Conservation (phyloP, 1,284 basidiomycete genomes). For the Phlebopus sp. region DNA sequence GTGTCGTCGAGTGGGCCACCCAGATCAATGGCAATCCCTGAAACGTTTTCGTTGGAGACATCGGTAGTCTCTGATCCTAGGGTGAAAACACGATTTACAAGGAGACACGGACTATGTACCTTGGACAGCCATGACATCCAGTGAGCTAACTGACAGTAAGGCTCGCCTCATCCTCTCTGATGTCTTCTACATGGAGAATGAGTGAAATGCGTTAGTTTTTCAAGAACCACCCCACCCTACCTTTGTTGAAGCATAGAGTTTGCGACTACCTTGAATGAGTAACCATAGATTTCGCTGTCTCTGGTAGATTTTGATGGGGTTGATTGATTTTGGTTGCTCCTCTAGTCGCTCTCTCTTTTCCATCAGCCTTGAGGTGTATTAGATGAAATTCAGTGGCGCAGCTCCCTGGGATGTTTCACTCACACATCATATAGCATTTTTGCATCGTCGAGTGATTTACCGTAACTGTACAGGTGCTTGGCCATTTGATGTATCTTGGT, state of each 20-base stretch:
- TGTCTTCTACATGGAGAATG: neutral
- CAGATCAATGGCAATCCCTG: neutral
- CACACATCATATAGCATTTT: neutral
- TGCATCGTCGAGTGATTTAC: no score
- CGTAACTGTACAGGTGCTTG: neutral
- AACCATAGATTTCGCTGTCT: no score
- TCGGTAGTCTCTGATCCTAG: neutral
- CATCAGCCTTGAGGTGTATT: neutral
- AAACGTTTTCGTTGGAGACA: no score
- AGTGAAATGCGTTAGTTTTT: no score
- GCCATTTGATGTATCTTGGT: neutral
- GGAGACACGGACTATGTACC: neutral
- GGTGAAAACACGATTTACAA: neutral
- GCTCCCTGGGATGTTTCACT: neutral
- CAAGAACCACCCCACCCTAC: no score
- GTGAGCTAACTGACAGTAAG: neutral
- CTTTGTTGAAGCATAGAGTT: neutral
- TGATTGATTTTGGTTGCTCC: neutral
- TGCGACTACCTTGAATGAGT: no score
- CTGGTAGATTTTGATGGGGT: no score
- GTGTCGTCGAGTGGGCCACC: neutral
- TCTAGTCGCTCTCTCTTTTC: neutral
- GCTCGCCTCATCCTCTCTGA: neutral
- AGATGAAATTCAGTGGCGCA: neutral
- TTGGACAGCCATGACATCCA: neutral